phyloP scores from a whole-genome alignment of 1,284 basidiomycete genomes.

The Thelephora terrestris region DNA sequence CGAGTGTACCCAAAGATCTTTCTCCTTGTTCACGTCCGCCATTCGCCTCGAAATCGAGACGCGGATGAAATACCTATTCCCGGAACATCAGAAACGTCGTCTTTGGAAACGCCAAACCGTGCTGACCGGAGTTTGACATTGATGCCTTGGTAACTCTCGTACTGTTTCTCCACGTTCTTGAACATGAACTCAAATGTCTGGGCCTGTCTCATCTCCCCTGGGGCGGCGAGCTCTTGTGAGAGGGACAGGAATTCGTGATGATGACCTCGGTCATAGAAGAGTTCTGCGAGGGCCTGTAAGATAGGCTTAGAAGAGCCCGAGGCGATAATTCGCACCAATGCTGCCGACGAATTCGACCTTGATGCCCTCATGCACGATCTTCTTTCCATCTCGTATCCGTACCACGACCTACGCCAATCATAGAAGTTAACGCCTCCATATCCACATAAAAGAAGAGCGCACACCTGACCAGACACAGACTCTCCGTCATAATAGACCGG shows the following conservation, averaged over 20 bases:
- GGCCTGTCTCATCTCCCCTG: conserved; percentile 90
- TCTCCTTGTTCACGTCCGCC: conserved; percentile 89
- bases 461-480: conserved; percentile 75
- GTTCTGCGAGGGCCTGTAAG: conserved; percentile 40
- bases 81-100: conserved; percentile 2
- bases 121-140: conserved; percentile 91
- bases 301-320: neutral
- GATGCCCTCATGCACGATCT: conserved; percentile 91
- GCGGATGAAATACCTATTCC: conserved; percentile 80
- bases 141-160: conserved; percentile 95
- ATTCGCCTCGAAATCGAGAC: conserved; percentile 85
- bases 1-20: conserved; percentile 95
- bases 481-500: conserved; percentile 97
- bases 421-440: neutral
- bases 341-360: conserved; percentile 97
- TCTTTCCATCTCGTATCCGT: conserved; percentile 91
- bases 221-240: conserved; percentile 88
- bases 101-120: no score
- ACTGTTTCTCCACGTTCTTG: conserved; percentile 99
- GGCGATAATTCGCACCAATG: conserved; percentile 51
- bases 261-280: conserved; percentile 95
- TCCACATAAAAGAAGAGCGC: conserved; percentile 16
- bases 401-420: conserved; percentile 60
- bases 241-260: conserved; percentile 97
- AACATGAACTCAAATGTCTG: conserved; percentile 95